Evolutionary conservation across 2,329 filamentous ascomycete species (phyloP).

Genomic region (Ophiostoma quercus): DNA sequence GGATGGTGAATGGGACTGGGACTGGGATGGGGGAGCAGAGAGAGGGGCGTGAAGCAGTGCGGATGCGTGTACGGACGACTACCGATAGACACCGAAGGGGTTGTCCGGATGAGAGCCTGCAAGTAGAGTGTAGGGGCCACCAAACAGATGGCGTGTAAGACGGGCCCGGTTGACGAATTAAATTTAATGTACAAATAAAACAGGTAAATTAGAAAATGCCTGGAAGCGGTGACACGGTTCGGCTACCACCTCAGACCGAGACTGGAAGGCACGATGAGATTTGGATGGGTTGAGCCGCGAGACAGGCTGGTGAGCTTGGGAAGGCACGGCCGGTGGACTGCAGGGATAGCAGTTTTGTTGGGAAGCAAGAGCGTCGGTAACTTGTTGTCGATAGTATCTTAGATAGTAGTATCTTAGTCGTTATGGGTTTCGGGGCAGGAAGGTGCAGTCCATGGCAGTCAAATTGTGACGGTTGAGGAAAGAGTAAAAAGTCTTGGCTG

Average conservation of each 20-base stretch:
- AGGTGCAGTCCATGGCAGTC: slow-evolving; percentile 6
- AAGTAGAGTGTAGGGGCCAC: not conserved
- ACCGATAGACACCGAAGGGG: slow-evolving; percentile 22
- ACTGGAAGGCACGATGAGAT: not conserved
- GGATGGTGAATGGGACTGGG: not conserved
- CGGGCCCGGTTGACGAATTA: slow-evolving; percentile 5
- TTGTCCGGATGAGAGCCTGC: slow-evolving; percentile 21
- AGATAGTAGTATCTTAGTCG: not conserved
- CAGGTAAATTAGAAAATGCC: not conserved
- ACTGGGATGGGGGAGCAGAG: not conserved
- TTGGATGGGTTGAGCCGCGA: not conserved
- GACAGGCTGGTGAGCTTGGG: not conserved
- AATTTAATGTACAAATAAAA: not conserved
- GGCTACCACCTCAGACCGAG: slow-evolving; percentile 10
- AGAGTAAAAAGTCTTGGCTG: slow-evolving; percentile 3
- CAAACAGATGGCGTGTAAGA: slow-evolving; percentile 8
- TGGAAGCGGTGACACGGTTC: slow-evolving; percentile 9
- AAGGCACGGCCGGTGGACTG: not conserved
- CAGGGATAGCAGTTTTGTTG: slow-evolving; percentile 9
- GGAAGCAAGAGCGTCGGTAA: slow-evolving; percentile 3
- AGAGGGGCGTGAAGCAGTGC: slow-evolving; percentile 8
- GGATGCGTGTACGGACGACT: slow-evolving; percentile 11
- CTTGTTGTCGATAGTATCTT: not conserved
- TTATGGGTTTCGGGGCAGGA: slow-evolving; percentile 9
- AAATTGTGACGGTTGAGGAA: not conserved